Conservation (phyloP, 441 rosid species). For the Populus hybrid region DNA sequence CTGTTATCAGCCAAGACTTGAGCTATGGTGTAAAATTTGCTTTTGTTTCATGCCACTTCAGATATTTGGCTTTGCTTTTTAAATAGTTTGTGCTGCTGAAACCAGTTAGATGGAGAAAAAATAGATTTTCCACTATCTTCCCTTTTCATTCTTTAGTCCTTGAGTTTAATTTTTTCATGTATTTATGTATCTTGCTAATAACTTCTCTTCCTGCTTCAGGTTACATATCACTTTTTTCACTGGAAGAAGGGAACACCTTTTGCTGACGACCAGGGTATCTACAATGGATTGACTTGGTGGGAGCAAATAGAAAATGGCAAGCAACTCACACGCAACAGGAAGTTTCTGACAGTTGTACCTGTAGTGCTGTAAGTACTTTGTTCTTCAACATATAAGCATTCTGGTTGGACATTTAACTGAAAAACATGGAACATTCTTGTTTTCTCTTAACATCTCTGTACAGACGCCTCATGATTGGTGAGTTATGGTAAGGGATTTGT, state of each 20-base stretch:
- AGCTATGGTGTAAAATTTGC: background rate
- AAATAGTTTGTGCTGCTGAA: background rate
- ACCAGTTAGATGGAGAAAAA: background rate
- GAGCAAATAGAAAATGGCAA: conserved; percentile 93
- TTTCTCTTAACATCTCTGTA: background rate
- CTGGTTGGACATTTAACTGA: background rate
- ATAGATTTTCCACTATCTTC: background rate
- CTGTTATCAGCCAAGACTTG: background rate
- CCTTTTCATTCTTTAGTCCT: background rate
- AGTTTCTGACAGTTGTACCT: conserved; percentile 86
- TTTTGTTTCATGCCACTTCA: conserved; percentile 1
- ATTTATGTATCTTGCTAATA: conserved; percentile 17
- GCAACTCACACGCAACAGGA: conserved; percentile 82
- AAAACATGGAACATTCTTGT: background rate
- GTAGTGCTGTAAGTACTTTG: conserved; percentile 67
- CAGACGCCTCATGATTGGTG: background rate
- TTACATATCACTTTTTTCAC: conserved; percentile 87
- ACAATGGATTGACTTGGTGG: conserved; percentile 95
- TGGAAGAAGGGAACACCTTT: conserved; percentile 99
- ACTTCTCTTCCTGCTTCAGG: conserved; percentile 36
- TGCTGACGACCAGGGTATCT: conserved; percentile 93
- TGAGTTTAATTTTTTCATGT: conserved; percentile 7
- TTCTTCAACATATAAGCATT: conserved; percentile 3
- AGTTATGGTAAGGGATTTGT: background rate
- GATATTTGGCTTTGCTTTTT: conserved; percentile 1